Evolutionary conservation across 2,329 filamentous ascomycete species (phyloP).

Genomic region (Talaromyces sp.): DNA sequence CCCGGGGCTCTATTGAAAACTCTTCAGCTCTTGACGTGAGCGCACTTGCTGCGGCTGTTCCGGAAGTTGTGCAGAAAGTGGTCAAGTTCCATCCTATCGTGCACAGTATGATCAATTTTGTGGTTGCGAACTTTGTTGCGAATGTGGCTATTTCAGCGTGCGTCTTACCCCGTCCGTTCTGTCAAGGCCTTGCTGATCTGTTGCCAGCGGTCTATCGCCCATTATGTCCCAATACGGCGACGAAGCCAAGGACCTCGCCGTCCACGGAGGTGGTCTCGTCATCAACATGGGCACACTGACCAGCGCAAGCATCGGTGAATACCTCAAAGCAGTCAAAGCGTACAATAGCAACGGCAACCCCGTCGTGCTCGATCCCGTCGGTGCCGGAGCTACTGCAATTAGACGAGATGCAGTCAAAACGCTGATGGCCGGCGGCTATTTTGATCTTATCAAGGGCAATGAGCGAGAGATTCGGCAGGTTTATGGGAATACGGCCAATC

Average conservation of each 20-base stretch:
- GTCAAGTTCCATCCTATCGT: conserved; percentile 66
- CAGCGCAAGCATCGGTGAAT: conserved; percentile 67
- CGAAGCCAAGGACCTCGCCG: conserved; percentile 77
- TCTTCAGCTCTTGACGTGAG: conserved; percentile 25
- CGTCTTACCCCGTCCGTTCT: conserved; percentile 15
- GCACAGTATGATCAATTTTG: conserved; percentile 97
- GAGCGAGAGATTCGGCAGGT: conserved; percentile 80
- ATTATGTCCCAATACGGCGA: conserved; percentile 90
- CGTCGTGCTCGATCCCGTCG: conserved; percentile 84
- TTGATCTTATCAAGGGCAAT: conserved; percentile 91
- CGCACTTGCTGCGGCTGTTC: conserved; percentile 37
- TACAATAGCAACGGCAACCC: conserved; percentile 77
- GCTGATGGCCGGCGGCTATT: conserved; percentile 70
- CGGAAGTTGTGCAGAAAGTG: conserved; percentile 58
- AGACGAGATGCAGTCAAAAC: conserved; percentile 67
- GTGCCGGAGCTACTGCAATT: conserved; percentile 75
- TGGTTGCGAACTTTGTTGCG: conserved; percentile 92
- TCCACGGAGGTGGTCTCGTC: conserved; percentile 72
- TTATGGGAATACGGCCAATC: conserved; percentile 49
- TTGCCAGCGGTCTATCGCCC: conserved; percentile 67
- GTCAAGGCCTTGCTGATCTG: background rate
- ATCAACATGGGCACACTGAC: conserved; percentile 95
- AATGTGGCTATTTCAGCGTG: conserved; percentile 77
- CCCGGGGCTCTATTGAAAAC: conserved; percentile 20
- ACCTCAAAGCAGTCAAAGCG: conserved; percentile 68